Base-by-base conservation (phyloP, 2,329 filamentous ascomycete genomes). In the Pseudogymnoascus sp. region DNA sequence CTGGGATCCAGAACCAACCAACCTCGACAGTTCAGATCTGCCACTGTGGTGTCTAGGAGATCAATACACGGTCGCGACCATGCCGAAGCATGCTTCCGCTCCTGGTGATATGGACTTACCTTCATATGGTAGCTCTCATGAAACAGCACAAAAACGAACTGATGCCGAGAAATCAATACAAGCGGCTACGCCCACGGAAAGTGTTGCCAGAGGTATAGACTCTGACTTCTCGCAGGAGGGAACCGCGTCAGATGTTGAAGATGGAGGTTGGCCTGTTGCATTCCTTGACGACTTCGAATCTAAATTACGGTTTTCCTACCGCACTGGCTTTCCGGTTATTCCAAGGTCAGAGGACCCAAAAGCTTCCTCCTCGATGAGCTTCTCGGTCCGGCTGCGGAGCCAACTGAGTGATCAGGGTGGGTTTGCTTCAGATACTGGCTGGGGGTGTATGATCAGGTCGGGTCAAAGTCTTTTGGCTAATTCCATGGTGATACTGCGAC, bases 381-480 rank as follows among this genome's bases (percentile, higher is more conserved):
- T 97, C 61, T 79, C 89, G 1, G 92, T 95, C 73, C 86, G 91
- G 57, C 77, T 97, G 66, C 88, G 91, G 68, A 92, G 80, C 59
- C 88, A 90, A 68, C 76, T 97, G 5, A 81, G 83, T 9, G 90
- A 96, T 56, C 83, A 89, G 61, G 79, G 80, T 23, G 91, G 89
- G 3, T 99, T 97, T 73, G 88, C 90, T 9, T 92, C 90, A 1
- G 94, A 99, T 71, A 92, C 90, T 8, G 94, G 94, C 58, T 99
- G 95, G 91, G 94, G 94, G 0, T 99, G 94, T 70, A 99, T 99
- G 94, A 97, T 99, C 67, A 81, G 94, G 62, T 96, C 92, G 5
- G 94, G 94, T 3, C 94, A 99, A 75, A 92, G 90, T 68, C 79
- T 99, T 23, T 77, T 99, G 39, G 92, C 92, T 45, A 99, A 97